Conservation (phyloP, 2,329 filamentous ascomycete genomes). For the Amauroascus verrucosus region DNA sequence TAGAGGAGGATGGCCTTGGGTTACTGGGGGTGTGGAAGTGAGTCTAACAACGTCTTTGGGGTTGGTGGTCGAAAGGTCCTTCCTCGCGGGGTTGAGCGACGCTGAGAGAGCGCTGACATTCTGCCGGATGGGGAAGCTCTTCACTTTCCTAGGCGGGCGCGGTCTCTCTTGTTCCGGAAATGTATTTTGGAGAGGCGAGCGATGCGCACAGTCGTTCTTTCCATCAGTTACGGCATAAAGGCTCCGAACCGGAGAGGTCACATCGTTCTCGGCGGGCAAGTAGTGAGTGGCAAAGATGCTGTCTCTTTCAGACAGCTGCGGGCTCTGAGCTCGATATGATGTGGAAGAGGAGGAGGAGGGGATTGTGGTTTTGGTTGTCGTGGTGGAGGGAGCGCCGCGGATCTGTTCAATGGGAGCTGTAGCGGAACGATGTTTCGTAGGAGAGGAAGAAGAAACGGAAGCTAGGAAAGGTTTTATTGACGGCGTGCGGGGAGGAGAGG, state of each 20-base stretch:
- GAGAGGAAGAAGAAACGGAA: conserved; percentile 19
- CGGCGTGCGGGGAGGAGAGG: conserved; percentile 26
- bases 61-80: conserved; percentile 10
- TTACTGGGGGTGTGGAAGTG: conserved; percentile 22
- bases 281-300: conserved; percentile 56
- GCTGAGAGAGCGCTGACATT: conserved; percentile 17
- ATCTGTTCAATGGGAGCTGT: conserved; percentile 25
- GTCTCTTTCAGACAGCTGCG: conserved; percentile 52
- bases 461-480: conserved; percentile 24
- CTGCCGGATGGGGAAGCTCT: conserved; percentile 8
- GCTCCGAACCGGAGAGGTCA: conserved; percentile 26
- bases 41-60: background rate
- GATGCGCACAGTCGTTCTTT: conserved; percentile 1
- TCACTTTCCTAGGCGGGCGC: background rate
- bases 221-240: conserved; percentile 12
- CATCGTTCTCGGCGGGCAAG: conserved; percentile 36
- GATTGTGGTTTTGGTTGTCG: too few species aligned
- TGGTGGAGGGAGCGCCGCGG: conserved; percentile 19
- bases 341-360: too few species aligned
- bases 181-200: background rate
- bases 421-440: conserved; percentile 29
- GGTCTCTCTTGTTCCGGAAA: background rate
- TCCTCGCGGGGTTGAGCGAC: conserved; percentile 15
- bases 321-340: conserved; percentile 26
- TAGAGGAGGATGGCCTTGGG: background rate